phyloP scores from a whole-genome alignment of 2,329 filamentous ascomycete species.

The Triangularia verruculosa region DNA sequence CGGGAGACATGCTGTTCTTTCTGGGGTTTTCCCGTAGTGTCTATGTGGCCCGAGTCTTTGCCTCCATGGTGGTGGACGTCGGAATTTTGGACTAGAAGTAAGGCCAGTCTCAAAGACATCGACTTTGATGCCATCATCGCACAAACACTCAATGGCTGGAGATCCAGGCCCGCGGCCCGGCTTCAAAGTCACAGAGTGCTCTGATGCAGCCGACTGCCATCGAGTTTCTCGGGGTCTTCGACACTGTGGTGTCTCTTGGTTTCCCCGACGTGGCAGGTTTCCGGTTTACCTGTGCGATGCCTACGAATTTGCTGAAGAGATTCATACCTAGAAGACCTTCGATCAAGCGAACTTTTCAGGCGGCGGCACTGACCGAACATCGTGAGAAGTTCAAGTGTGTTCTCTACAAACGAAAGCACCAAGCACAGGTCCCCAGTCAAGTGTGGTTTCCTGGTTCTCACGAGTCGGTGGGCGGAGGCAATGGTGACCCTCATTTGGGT shows the following conservation, averaged over 20 bases:
- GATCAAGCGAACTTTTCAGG: slow-evolving; percentile 5
- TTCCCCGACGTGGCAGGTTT: neutral
- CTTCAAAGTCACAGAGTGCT: neutral
- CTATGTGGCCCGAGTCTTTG: slow-evolving; percentile 3
- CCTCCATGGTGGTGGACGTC: slow-evolving; percentile 1
- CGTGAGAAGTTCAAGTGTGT: slow-evolving; percentile 8
- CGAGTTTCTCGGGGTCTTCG: slow-evolving; percentile 2
- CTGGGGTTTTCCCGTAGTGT: slow-evolving; percentile 9
- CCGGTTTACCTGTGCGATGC: neutral
- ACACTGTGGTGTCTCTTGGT: slow-evolving; percentile 1
- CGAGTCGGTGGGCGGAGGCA: slow-evolving; percentile 3
- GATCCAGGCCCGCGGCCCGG: neutral
- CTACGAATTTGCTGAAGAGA: slow-evolving; percentile 7
- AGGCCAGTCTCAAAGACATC: neutral
- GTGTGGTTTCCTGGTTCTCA: slow-evolving; percentile 12
- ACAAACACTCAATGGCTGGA: neutral
- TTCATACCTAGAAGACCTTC: neutral
- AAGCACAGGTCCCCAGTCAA: neutral
- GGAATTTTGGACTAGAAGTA: neutral
- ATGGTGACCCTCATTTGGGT: slow-evolving; percentile 3
- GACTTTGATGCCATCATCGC: neutral
- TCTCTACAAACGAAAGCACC: neutral
- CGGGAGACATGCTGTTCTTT: slow-evolving; percentile 5
- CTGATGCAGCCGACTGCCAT: neutral
- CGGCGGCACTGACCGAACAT: neutral